phyloP scores from a whole-genome alignment of 2,329 filamentous ascomycete species.

The Coleophoma eucalyptorum region DNA sequence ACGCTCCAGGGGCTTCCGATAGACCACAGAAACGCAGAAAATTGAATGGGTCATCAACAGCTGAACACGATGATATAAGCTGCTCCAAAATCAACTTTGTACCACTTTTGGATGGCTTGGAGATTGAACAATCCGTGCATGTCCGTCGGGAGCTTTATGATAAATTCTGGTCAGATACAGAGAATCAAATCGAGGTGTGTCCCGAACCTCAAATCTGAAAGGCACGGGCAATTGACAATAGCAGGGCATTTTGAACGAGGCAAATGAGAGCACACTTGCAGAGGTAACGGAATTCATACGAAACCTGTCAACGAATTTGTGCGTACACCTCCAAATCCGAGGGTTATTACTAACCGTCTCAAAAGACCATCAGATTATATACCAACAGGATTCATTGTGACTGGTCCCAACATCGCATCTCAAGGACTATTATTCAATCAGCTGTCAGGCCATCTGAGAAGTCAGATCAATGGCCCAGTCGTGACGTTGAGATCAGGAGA shows the following conservation, averaged over 20 bases:
- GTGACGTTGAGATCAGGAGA: constrained; percentile 67
- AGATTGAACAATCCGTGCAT: constrained; percentile 42
- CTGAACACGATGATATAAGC: too few relatives aligned
- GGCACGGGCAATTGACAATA: constrained; percentile 30
- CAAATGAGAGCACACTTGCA: constrained; percentile 57
- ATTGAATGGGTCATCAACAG: too few relatives aligned
- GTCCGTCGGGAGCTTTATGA: constrained; percentile 58
- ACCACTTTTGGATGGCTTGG: constrained; percentile 50
- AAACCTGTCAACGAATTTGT: constrained; percentile 25
- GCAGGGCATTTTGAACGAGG: constrained; percentile 52
- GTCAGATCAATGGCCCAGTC: constrained; percentile 48
- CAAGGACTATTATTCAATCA: constrained; percentile 73
- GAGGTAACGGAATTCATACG: constrained; percentile 55
- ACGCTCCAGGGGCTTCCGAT: constrained; percentile 14
- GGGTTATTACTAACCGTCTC: not conserved
- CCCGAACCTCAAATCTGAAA: constrained; percentile 5
- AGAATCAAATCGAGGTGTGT: constrained; percentile 56
- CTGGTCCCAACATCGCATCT: constrained; percentile 74
- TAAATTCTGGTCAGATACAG: constrained; percentile 60
- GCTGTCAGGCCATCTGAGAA: constrained; percentile 52
- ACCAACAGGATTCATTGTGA: constrained; percentile 69
- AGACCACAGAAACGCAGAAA: too few relatives aligned
- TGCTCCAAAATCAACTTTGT: constrained; percentile 34
- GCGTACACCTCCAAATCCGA: constrained; percentile 9
- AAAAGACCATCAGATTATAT: constrained; percentile 38